Evolutionary conservation across 2,329 filamentous ascomycete genomes (phyloP).

Genomic region (Aspergillus eucalypticola): DNA sequence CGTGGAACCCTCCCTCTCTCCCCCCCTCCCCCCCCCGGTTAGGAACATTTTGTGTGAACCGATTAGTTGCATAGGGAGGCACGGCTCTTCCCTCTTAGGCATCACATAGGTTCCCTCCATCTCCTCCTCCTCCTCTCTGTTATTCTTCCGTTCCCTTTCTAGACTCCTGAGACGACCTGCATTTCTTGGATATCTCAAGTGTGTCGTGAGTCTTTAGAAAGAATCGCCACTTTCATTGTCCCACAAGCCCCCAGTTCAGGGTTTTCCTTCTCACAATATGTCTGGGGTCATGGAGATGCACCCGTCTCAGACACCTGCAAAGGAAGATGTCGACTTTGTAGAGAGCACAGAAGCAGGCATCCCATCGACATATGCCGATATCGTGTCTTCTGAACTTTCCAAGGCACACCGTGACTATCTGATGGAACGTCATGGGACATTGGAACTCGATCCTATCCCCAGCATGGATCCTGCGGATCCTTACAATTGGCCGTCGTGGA

Average conservation of each 20-base stretch:
- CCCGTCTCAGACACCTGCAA: constrained; percentile 18
- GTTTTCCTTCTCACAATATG: constrained; percentile 18
- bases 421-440: constrained; percentile 55
- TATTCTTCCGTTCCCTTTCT: neutral
- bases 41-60: neutral
- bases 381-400: constrained; percentile 29
- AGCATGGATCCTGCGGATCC: constrained; percentile 54
- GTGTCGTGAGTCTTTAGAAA: neutral
- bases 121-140: neutral
- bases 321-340: constrained; percentile 31
- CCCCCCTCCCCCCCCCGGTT: neutral
- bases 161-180: neutral
- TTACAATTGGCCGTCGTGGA: constrained; percentile 59
- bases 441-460: constrained; percentile 57
- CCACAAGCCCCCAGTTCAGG: neutral
- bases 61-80: neutral
- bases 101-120: neutral
- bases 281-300: constrained; percentile 30
- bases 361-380: constrained; percentile 28
- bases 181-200: neutral
- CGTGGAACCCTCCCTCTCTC: neutral
- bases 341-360: constrained; percentile 31
- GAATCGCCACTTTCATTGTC: neutral
- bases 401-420: constrained; percentile 50
- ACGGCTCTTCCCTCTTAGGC: neutral